Percentiles rank a stretch among this genome's conserved stretches.
phyloP scores from a whole-genome alignment of 768 basidiomycete genomes.

The Podaxis rugospora region DNA sequence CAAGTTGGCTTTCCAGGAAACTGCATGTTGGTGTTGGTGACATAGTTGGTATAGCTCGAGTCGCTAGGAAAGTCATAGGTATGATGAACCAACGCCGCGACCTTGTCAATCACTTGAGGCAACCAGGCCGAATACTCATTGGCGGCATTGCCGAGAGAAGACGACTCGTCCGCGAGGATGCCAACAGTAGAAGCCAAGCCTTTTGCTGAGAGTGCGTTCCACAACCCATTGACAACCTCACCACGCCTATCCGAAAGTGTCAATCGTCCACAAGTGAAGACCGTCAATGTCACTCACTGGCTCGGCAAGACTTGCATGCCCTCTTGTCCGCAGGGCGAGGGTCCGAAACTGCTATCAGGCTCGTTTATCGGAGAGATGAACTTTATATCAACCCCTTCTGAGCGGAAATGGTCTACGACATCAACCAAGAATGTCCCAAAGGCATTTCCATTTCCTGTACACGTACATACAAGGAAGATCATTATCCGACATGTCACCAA shows the following conservation, averaged over 20 bases:
- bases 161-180: slow-evolving; percentile 39
- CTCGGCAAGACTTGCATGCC: slow-evolving; percentile 38
- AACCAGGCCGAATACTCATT: slow-evolving; percentile 31
- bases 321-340: slow-evolving; percentile 39
- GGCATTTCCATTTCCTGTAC: slow-evolving; percentile 26
- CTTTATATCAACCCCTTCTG: slow-evolving; percentile 31
- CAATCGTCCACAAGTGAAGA: neutral
- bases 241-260: slow-evolving; percentile 25
- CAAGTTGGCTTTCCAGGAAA: slow-evolving; percentile 30
- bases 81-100: slow-evolving; percentile 37
- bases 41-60: slow-evolving; percentile 26
- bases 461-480: neutral
- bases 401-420: slow-evolving; percentile 34
- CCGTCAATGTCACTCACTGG: slow-evolving; percentile 23
- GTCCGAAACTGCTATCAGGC: slow-evolving; percentile 34
- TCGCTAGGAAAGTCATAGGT: slow-evolving; percentile 44
- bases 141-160: slow-evolving; percentile 23
- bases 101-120: slow-evolving; percentile 28
- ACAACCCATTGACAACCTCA: slow-evolving; percentile 34
- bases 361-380: slow-evolving; percentile 43
- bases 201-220: slow-evolving; percentile 24
- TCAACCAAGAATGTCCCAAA: slow-evolving; percentile 40
- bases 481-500: neutral
- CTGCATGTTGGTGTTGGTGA: slow-evolving; percentile 21
- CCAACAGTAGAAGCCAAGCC: slow-evolving; percentile 28